Conservation (phyloP, 495 filamentous ascomycete species). For the Lentithecium fluviatile region DNA sequence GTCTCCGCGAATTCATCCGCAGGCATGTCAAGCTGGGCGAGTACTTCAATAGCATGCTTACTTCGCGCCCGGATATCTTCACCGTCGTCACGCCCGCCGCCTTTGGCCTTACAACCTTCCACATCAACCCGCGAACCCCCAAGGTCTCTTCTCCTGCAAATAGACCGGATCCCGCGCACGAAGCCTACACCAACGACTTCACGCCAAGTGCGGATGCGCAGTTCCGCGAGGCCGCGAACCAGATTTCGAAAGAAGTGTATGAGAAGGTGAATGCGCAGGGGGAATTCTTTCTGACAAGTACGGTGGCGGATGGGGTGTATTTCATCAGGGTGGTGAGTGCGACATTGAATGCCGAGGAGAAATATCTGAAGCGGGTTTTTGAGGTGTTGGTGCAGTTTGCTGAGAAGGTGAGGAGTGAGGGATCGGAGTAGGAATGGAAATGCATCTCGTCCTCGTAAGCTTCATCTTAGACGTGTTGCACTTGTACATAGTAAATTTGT, state of each 20-base stretch:
- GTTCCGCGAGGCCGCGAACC: constrained; percentile 57
- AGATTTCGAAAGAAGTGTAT: constrained; percentile 72
- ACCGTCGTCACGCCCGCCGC: constrained; percentile 70
- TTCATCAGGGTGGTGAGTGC: constrained; percentile 79
- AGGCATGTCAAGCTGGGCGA: constrained; percentile 67
- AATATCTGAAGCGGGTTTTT: constrained; percentile 71
- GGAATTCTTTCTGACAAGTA: constrained; percentile 81
- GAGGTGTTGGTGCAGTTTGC: constrained; percentile 69
- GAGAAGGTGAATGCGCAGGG: constrained; percentile 72
- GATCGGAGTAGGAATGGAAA: no score
- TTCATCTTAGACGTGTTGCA: no score
- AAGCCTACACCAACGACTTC: constrained; percentile 37
- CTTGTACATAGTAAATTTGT: no score
- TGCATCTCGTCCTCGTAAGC: no score
- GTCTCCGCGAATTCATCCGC: constrained; percentile 71
- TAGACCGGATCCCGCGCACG: constrained; percentile 35
- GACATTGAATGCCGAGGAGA: constrained; percentile 66
- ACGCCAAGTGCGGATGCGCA: constrained; percentile 40
- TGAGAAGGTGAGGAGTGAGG: constrained; percentile 53
- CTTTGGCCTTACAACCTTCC: constrained; percentile 81
- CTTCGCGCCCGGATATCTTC: constrained; percentile 67
- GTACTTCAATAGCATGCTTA: constrained; percentile 61
- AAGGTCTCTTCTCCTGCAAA: constrained; percentile 1
- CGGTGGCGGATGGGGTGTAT: constrained; percentile 71
- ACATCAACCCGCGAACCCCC: constrained; percentile 45